phyloP scores from a whole-genome alignment of 1,139 yeast species.

The Zhuliangozyma parablackwelliae region DNA sequence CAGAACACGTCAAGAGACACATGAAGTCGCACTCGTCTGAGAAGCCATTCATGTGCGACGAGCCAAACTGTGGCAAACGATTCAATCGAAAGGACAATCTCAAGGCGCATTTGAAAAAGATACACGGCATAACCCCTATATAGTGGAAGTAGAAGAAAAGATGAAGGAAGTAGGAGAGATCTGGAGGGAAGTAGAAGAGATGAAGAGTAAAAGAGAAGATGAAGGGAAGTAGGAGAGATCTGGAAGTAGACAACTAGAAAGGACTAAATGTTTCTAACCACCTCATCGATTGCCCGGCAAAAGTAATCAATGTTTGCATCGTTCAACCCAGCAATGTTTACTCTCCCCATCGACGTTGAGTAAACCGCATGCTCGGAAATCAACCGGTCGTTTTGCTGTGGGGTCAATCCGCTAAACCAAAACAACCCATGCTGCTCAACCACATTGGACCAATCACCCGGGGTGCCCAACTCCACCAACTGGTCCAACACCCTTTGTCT shows the following conservation, averaged over 20 bases:
- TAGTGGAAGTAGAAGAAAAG: too few species aligned
- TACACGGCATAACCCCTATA: conserved; percentile 29
- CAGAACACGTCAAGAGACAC: conserved; percentile 90
- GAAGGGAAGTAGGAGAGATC: too few species aligned
- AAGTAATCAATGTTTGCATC: conserved; percentile 31
- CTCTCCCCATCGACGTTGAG: conserved; percentile 34
- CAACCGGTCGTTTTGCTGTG: conserved; percentile 27
- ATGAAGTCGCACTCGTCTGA: conserved; percentile 84
- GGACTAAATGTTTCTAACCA: conserved; percentile 15
- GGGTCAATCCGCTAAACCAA: conserved; percentile 40
- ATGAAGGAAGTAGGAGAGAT: too few species aligned
- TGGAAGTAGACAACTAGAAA: too few species aligned
- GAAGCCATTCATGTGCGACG: conserved; percentile 76
- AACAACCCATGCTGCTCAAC: conserved; percentile 37
- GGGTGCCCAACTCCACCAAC: conserved; percentile 31
- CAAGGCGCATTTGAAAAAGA: conserved; percentile 65
- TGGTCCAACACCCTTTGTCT: conserved; percentile 24
- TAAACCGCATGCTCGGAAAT: conserved; percentile 34
- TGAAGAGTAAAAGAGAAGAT: too few species aligned
- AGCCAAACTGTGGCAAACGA: conserved; percentile 69
- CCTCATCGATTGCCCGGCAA: conserved; percentile 32
- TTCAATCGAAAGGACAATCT: conserved; percentile 70
- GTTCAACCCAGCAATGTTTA: conserved; percentile 43
- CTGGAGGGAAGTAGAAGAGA: too few species aligned
- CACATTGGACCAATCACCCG: conserved; percentile 42